phyloP scores from a whole-genome alignment of 768 basidiomycete species.

The Trametes punicea region DNA sequence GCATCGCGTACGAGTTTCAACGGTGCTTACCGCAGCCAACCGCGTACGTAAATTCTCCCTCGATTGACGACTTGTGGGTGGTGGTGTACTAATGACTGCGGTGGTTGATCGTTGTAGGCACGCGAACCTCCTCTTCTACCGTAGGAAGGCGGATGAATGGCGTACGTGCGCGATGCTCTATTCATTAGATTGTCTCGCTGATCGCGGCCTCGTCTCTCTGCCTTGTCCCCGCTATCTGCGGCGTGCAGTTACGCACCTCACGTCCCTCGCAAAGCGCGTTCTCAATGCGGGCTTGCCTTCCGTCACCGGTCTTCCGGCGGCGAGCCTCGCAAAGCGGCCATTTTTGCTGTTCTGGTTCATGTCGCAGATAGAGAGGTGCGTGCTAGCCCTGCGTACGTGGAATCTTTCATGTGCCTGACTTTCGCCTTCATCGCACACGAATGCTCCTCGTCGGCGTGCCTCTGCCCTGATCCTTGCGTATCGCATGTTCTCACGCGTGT shows the following conservation, averaged over 20 bases:
- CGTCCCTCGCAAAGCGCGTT: conserved; percentile 53
- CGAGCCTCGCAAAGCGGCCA: conserved; percentile 53
- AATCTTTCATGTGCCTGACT: conserved; percentile 9
- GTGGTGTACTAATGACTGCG: conserved; percentile 54
- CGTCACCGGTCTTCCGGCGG: conserved; percentile 50
- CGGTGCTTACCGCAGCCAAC: conserved; percentile 58
- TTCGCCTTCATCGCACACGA: neutral
- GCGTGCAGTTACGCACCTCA: conserved; percentile 55
- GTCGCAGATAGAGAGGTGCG: conserved; percentile 60
- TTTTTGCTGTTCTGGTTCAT: conserved; percentile 77
- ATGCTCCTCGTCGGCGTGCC: conserved; percentile 8
- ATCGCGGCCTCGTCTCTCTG: neutral
- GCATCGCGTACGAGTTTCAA: conserved; percentile 66
- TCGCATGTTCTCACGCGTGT: conserved; percentile 12
- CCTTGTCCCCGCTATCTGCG: neutral
- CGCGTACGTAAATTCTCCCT: conserved; percentile 38
- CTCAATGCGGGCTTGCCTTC: conserved; percentile 52
- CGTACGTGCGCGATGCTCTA: conserved; percentile 18
- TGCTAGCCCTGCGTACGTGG: conserved; percentile 2
- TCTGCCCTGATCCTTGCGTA: conserved; percentile 1
- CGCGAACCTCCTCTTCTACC: conserved; percentile 25
- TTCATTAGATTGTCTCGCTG: neutral
- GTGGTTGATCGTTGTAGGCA: conserved; percentile 42
- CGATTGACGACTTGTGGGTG: conserved; percentile 1
- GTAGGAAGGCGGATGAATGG: conserved; percentile 31